Conservation (phyloP, 768 basidiomycete species). For the Hysterangium stoloniferum region DNA sequence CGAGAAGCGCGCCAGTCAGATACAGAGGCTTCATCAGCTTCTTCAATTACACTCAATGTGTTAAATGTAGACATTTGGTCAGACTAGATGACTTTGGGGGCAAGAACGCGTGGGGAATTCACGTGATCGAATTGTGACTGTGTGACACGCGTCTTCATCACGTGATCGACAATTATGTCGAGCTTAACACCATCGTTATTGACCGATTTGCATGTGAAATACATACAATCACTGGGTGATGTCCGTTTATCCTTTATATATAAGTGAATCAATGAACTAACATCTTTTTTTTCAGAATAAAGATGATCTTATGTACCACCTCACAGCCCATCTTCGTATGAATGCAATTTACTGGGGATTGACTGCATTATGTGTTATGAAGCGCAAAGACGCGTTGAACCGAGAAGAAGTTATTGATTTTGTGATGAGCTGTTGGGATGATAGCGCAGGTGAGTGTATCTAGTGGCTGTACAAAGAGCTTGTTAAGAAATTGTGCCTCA, state of each 20-base stretch:
- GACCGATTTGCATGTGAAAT: conserved; percentile 58
- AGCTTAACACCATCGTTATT: conserved; percentile 30
- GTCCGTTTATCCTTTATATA: conserved; percentile 28
- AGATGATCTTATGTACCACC: conserved; percentile 80
- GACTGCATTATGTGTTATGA: conserved; percentile 80
- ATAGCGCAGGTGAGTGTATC: conserved; percentile 58
- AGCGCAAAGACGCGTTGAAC: conserved; percentile 66
- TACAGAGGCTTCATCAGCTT: conserved; percentile 2
- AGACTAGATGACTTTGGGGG: too few species aligned
- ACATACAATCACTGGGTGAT: conserved; percentile 69
- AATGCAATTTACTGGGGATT: conserved; percentile 98
- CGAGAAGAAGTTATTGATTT: conserved; percentile 80
- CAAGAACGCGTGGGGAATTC: too few species aligned
- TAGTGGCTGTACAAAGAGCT: not conserved
- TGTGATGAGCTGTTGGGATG: conserved; percentile 94
- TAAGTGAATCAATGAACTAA: not conserved
- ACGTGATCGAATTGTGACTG: too few species aligned
- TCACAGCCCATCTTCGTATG: conserved; percentile 87
- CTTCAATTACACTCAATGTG: conserved; percentile 4
- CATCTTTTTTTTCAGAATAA: conserved; percentile 46
- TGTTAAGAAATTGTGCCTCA: conserved; percentile 25
- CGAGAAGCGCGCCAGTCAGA: not conserved
- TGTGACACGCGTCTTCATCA: too few species aligned
- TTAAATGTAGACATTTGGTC: too few species aligned
- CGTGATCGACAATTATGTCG: too few species aligned